A percentile compares a stretch with the other conserved stretches of the same genome.
Conservation (phyloP, 78 protist species). For the Cavenderia fasciculata region DNA sequence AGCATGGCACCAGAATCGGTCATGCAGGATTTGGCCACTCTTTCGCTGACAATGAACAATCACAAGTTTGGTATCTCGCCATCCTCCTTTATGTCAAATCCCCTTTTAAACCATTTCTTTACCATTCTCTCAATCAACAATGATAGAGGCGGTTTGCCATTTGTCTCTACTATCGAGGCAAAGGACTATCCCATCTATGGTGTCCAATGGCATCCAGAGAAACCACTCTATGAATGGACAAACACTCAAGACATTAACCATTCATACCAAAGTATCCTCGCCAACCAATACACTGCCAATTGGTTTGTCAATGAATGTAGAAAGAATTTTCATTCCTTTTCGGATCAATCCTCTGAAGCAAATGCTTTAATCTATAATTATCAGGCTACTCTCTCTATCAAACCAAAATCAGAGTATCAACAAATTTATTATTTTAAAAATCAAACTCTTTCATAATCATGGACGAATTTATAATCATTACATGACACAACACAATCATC, state of each 20-base stretch:
- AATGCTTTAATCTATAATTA: slow-evolving; percentile 72
- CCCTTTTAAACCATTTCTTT: slow-evolving; percentile 34
- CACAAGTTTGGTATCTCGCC: slow-evolving; percentile 86
- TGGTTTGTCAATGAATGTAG: slow-evolving; percentile 79
- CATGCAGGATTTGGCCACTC: background rate
- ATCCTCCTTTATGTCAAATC: slow-evolving; percentile 3
- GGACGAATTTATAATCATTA: background rate
- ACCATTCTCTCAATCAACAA: slow-evolving; percentile 82
- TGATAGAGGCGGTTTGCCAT: slow-evolving; percentile 81
- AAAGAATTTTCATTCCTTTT: slow-evolving; percentile 37
- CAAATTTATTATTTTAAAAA: slow-evolving; percentile 61
- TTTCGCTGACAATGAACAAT: slow-evolving; percentile 83
- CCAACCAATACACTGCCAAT: slow-evolving; percentile 63
- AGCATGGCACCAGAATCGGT: background rate
- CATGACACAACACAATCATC: too few species aligned
- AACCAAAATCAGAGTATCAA: slow-evolving; percentile 37
- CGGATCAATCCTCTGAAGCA: background rate
- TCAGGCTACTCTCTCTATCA: slow-evolving; percentile 32
- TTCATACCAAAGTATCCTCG: slow-evolving; percentile 44
- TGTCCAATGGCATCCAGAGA: slow-evolving; percentile 95
- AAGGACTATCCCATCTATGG: slow-evolving; percentile 83
- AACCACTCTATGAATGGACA: slow-evolving; percentile 82
- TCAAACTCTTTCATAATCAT: background rate
- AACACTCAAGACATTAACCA: slow-evolving; percentile 69
- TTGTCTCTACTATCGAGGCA: slow-evolving; percentile 88